phyloP scores from a whole-genome alignment of 352 stramenopile genomes.

The Phytophthora tubulina region DNA sequence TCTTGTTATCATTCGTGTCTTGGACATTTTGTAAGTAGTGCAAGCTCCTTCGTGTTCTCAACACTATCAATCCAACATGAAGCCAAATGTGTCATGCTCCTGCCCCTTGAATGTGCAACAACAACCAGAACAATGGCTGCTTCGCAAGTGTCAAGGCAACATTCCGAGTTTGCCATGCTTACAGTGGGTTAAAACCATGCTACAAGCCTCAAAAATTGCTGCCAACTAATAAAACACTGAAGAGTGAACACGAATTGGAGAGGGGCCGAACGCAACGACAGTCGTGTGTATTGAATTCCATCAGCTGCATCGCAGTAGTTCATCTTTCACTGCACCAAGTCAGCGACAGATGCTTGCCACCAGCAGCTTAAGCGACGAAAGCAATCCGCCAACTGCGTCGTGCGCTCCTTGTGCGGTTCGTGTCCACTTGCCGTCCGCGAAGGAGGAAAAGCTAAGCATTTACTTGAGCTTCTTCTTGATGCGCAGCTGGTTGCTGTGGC shows the following conservation, averaged over 20 bases:
- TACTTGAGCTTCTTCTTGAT: slow-evolving; percentile 99
- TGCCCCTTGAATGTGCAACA: too few species aligned
- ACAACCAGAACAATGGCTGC: too few species aligned
- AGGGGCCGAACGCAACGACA: slow-evolving; percentile 43
- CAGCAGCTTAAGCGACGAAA: slow-evolving; percentile 13
- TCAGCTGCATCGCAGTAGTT: neutral
- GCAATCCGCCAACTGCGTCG: slow-evolving; percentile 17
- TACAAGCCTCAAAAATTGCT: neutral
- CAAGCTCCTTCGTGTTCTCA: neutral
- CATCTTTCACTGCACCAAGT: slow-evolving; percentile 27
- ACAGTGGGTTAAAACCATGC: too few species aligned
- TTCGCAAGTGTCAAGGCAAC: too few species aligned
- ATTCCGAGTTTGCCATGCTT: too few species aligned
- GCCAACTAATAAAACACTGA: neutral
- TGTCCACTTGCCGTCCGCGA: slow-evolving; percentile 26
- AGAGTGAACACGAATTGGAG: slow-evolving; percentile 24
- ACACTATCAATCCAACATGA: neutral
- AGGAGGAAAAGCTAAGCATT: slow-evolving; percentile 36
- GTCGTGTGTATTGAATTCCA: slow-evolving; percentile 44
- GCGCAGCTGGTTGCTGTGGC: slow-evolving; percentile 99
- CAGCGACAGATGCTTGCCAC: slow-evolving; percentile 15
- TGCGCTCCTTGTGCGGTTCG: slow-evolving; percentile 23
- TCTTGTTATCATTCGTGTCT: too few species aligned
- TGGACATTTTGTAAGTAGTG: too few species aligned
- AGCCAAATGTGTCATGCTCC: too few species aligned